Evolutionary conservation across 2,329 filamentous ascomycete species (phyloP).

Genomic region (Aspergillus quadrilineatus): DNA sequence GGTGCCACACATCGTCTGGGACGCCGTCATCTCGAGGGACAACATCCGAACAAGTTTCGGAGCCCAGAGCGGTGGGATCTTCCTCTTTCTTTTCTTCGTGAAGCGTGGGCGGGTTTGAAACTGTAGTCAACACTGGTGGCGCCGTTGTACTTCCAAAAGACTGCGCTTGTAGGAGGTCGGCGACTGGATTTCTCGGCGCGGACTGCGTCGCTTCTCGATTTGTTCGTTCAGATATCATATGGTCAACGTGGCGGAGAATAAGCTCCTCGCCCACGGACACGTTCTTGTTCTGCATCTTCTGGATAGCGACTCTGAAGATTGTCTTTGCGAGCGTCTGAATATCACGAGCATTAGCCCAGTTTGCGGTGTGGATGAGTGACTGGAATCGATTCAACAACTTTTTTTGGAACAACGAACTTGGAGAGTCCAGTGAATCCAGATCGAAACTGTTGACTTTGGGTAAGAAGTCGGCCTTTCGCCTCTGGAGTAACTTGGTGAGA

Average conservation of each 20-base stretch:
- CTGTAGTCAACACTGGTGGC: neutral
- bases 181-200: neutral
- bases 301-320: constrained; percentile 45
- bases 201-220: neutral
- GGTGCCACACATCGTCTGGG: constrained; percentile 25
- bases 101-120: neutral
- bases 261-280: constrained; percentile 8
- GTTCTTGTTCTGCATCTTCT: constrained; percentile 11
- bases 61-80: neutral
- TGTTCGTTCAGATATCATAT: constrained; percentile 20
- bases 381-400: constrained; percentile 36
- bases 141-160: neutral
- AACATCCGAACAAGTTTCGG: neutral
- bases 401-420: constrained; percentile 18
- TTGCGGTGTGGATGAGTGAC: constrained; percentile 43
- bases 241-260: constrained; percentile 15
- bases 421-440: constrained; percentile 24
- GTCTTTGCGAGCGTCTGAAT: constrained; percentile 55
- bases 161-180: neutral
- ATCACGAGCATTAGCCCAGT: constrained; percentile 66
- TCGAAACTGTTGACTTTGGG: constrained; percentile 20
- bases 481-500: constrained; percentile 39
- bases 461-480: constrained; percentile 23
- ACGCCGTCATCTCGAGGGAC: constrained; percentile 23
- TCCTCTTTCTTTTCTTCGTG: neutral